Percentiles rank a stretch among this genome's conserved stretches.
Conservation (phyloP, 768 basidiomycete species). For the Auricularia sp. region DNA sequence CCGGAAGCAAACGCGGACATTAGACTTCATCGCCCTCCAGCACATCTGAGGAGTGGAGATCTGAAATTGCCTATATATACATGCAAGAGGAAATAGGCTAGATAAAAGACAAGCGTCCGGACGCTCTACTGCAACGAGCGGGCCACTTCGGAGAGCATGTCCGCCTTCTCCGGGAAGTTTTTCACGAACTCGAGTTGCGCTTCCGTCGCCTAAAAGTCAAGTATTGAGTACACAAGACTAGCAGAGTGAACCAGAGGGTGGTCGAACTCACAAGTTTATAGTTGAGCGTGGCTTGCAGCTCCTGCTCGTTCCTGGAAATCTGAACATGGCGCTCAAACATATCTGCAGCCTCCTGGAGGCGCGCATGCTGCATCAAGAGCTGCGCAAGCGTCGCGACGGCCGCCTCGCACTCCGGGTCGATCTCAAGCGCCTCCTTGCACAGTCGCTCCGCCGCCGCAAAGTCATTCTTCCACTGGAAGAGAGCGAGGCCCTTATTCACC, state of each 20-base stretch:
- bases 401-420: slow-evolving; percentile 92
- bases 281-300: slow-evolving; percentile 33
- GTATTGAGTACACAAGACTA: no score
- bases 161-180: slow-evolving; percentile 73
- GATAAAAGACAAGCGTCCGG: no score
- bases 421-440: slow-evolving; percentile 76
- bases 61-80: no score
- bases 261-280: slow-evolving; percentile 1
- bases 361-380: slow-evolving; percentile 80
- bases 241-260: slow-evolving; percentile 17
- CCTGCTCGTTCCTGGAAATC: slow-evolving; percentile 82
- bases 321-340: slow-evolving; percentile 80
- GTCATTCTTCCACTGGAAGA: slow-evolving; percentile 95
- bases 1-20: not conserved
- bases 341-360: slow-evolving; percentile 73
- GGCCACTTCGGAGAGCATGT: slow-evolving; percentile 25
- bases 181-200: slow-evolving; percentile 76
- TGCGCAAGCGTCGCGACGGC: slow-evolving; percentile 95
- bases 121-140: slow-evolving; percentile 9
- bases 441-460: slow-evolving; percentile 69
- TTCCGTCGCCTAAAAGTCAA: slow-evolving; percentile 50
- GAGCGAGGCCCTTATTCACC: slow-evolving; percentile 94
- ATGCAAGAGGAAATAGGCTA: no score
- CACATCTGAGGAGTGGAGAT: no score
- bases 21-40: no score